Base-by-base conservation (phyloP, 345 rosid species). In the Sonneratia alba region DNA sequence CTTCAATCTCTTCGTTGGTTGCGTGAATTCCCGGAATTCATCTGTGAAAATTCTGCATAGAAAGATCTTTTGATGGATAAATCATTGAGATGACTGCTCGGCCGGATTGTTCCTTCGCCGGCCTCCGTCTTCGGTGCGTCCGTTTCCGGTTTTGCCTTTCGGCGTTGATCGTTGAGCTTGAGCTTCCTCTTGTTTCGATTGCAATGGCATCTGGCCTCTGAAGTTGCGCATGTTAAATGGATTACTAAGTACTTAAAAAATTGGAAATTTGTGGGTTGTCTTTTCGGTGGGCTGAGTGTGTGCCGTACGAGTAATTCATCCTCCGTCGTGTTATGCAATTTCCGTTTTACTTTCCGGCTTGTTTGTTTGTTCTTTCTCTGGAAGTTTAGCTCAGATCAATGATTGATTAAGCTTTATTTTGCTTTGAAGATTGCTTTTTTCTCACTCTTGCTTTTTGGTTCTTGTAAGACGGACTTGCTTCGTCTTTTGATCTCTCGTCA, bases 281-380 rank as follows among this genome's bases (percentile, higher is more conserved):
- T 13, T 34, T 66, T 42, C 36, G 72, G 22, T 55, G 19, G 77
- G 76, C 72, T 4, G 82, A 78, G 78, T 84, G 76, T 80, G 78
- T 82, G 74, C 74, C 82, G 77, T 82, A 81, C 67, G 84, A 84
- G 86, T 78, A 75, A 71, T 63, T 76, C 55, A 66, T 56, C 75
- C 67, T 11, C 18, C 24, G 8, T 7, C 19, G 45, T 14, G 45
- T 42, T 16, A n/a, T 66, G 18, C 22, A 51, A 40, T 67, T n/a
- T 7, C 19, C 42, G 27, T 40, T 67, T n/a, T 32, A 11, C 15
- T 19, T 18, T 42, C 32, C 18, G 32, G 32, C 49, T 67, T 67
- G 49, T 67, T 19, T 42, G 27, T n/a, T 42, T 10, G 70, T 15
- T 45, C 34, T 51, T 42, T 42, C 53, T 37, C 3, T 15, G 3